Base-by-base conservation (phyloP, 2,329 filamentous ascomycete genomes). In the Cladosporium halotolerans region DNA sequence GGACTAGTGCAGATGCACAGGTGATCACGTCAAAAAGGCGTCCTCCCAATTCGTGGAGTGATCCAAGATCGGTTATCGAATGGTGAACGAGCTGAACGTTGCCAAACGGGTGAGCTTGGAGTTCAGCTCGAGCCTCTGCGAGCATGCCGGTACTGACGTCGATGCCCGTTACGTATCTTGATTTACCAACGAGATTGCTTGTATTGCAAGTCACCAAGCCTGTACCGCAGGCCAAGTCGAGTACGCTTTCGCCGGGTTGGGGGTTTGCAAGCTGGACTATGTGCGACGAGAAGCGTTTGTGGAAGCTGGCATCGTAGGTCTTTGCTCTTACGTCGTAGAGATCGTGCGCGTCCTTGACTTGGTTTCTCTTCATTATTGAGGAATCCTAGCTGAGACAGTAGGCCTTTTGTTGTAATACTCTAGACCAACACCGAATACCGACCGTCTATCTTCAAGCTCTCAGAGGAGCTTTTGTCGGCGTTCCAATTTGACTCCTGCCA, bases 181-280 rank as follows among this genome's bases (percentile, higher is more conserved):
- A 53, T 9, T 66, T 54, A 0, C 72, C 72, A 4, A 75, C 70
- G 4, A 58, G 63, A n/a, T 70, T 61, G 9, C 69, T 65, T 33
- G 68, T 69, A 7, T 67, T 63, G 56, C 74, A 68, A 1, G 68
- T 69, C 13, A 75, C 62, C 0, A 76, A 66, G 4, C 74, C 74
- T 5, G 73, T 76, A 3, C 73, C 73, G 55, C 72, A 75, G 5
- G 73, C 73, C 13, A 76, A 63, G 51, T 76, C 74, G 10, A 76
- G 67, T n/a, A 76, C 60, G 18, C 67, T 54, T 47, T 74, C 67
- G 23, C 72, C 72, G 10, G 67, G 61, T 45, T 59, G 41, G 7
- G 62, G 52, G 4, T 58, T 45, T 5, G 60, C 45, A 9, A 59
- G 57, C 28, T 69, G 62, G 8, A 69, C 59, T 55, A 73, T 71